Percentiles rank a stretch among this genome's conserved stretches.
These are phyloP conservation scores for Elsinoe arachidis DNA, from an alignment of 2,329 filamentous ascomycete species.

Conservation along the genomic window DNA sequence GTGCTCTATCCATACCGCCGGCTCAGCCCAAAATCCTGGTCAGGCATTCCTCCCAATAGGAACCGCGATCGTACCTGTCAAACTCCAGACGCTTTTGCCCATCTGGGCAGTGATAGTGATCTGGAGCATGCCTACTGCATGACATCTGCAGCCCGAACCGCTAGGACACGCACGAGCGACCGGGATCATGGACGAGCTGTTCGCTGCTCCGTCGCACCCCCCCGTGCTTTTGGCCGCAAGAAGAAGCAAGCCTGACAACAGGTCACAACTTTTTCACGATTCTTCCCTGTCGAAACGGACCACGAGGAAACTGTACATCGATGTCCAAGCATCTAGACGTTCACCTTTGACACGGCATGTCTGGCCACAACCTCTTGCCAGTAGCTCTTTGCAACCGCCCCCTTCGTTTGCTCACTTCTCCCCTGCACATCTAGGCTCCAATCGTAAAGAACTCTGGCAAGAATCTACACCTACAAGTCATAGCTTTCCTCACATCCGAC, in stretches of 20 bases:
- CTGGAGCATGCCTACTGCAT: constrained; percentile 11
- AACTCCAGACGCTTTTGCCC: constrained; percentile 6
- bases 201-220: constrained; percentile 4
- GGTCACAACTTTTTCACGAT: constrained; percentile 5
- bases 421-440: neutral
- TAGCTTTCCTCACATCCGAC: constrained; percentile 9
- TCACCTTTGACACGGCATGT: constrained; percentile 10
- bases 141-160: neutral
- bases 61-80: neutral
- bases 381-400: constrained; percentile 4
- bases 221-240: constrained; percentile 8
- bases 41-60: neutral
- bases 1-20: neutral
- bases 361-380: constrained; percentile 7
- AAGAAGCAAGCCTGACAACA: constrained; percentile 8
- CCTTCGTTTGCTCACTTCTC: constrained; percentile 7
- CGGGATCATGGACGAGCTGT: constrained; percentile 2
- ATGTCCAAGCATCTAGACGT: neutral
- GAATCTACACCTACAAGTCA: constrained; percentile 8
- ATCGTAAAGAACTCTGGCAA: constrained; percentile 11
- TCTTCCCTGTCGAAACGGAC: constrained; percentile 21
- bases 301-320: constrained; percentile 3
- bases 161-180: neutral
- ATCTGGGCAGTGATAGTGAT: constrained; percentile 5
- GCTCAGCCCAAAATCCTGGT: constrained; percentile 3